These are phyloP conservation scores for Nicotiana rustica DNA, from an alignment of 305 asterid genomes.

Conservation along the genomic window DNA sequence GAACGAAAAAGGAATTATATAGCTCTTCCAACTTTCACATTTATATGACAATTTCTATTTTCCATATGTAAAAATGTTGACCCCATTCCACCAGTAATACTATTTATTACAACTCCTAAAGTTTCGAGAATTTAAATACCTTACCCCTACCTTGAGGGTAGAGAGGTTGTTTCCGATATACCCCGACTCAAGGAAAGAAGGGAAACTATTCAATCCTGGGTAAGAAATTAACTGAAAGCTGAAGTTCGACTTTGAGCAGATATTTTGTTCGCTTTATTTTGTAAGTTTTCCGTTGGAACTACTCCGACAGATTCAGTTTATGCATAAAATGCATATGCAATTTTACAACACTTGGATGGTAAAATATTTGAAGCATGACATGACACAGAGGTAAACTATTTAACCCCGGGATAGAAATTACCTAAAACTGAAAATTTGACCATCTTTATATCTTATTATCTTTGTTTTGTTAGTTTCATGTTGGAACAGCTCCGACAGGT, in stretches of 20 bases:
- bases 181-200: not conserved
- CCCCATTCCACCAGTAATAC: not conserved
- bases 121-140: not conserved
- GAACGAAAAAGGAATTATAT: not conserved
- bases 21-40: not conserved
- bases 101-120: constrained; percentile 3
- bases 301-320: not conserved
- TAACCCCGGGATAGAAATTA: not conserved
- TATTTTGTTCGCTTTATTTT: not conserved
- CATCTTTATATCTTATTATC: not conserved
- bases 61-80: not conserved
- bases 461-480: not conserved
- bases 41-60: not conserved
- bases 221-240: not conserved
- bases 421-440: not conserved
- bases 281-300: not conserved
- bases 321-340: constrained; percentile 19
- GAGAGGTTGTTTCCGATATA: too few relatives aligned
- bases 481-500: not conserved
- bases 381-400: too few relatives aligned
- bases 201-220: constrained; percentile 3
- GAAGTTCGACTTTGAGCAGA: too few relatives aligned
- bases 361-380: not conserved
- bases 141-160: too few relatives aligned
- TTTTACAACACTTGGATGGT: not conserved